Evolutionary conservation across 495 filamentous ascomycete genomes (phyloP).

Genomic region (Daldinia childiae): DNA sequence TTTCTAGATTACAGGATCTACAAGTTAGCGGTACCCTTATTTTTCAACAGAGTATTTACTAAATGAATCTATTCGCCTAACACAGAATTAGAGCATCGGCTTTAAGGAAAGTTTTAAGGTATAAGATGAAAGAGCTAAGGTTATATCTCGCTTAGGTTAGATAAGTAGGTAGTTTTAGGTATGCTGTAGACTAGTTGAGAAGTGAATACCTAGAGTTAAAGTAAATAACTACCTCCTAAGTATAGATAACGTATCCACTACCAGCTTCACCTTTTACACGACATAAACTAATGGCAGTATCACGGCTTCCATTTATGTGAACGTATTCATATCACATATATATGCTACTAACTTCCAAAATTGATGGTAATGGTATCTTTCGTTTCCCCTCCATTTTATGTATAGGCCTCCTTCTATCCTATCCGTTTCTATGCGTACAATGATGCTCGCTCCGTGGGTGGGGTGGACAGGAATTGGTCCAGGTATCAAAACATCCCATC

Average conservation of each 20-base stretch:
- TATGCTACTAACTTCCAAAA: not conserved
- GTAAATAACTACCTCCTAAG: too few species aligned
- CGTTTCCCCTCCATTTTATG: not conserved
- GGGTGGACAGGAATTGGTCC: constrained; percentile 3
- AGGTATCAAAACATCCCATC: constrained; percentile 11
- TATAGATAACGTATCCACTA: too few species aligned
- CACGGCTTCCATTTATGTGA: not conserved
- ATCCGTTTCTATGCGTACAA: not conserved
- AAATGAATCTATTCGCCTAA: too few species aligned
- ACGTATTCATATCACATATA: not conserved
- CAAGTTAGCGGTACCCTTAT: not conserved
- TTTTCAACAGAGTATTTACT: too few species aligned
- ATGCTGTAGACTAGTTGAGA: too few species aligned
- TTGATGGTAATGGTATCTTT: not conserved
- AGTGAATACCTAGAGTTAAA: too few species aligned
- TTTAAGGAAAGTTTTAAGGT: too few species aligned
- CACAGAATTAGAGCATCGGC: too few species aligned
- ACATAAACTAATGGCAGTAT: not conserved
- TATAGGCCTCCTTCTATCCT: constrained; percentile 3
- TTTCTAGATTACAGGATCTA: not conserved
- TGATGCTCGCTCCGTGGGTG: constrained; percentile 3
- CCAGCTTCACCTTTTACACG: too few species aligned
- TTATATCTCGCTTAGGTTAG: too few species aligned
- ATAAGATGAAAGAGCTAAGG: too few species aligned
- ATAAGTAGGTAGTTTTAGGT: too few species aligned